phyloP scores from a whole-genome alignment of 2,329 filamentous ascomycete species.

The Pseudocercospora vitis region DNA sequence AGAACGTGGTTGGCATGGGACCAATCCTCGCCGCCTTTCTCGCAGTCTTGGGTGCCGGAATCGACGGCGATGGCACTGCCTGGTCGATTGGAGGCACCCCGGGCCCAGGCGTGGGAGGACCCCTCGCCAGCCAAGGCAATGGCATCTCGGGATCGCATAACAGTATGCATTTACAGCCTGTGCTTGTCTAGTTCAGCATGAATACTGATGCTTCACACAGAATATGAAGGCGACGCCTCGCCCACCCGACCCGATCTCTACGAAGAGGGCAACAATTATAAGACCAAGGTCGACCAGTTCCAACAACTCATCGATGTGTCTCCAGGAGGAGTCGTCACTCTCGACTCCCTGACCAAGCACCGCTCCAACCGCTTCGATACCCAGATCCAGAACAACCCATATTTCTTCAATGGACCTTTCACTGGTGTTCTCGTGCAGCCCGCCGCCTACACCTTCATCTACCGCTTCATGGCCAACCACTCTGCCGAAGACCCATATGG shows the following conservation, averaged over 20 bases:
- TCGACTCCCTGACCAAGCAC: slow-evolving; percentile 15
- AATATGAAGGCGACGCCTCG: slow-evolving; percentile 20
- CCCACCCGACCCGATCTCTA: slow-evolving; percentile 38
- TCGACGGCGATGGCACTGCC: slow-evolving; percentile 30
- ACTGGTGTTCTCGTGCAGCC: slow-evolving; percentile 30
- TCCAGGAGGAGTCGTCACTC: slow-evolving; percentile 19
- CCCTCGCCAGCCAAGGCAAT: slow-evolving; percentile 16
- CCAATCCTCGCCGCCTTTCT: slow-evolving; percentile 34
- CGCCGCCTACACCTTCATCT: slow-evolving; percentile 32
- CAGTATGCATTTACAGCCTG: slow-evolving; percentile 1
- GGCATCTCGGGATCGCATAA: slow-evolving; percentile 32
- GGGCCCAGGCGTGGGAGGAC: slow-evolving; percentile 6
- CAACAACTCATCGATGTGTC: slow-evolving; percentile 31
- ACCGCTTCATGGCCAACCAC: slow-evolving; percentile 39
- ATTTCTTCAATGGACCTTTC: slow-evolving; percentile 39
- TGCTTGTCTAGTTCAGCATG: not conserved
- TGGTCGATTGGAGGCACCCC: slow-evolving; percentile 34
- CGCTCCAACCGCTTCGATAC: slow-evolving; percentile 25
- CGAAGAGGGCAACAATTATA: slow-evolving; percentile 30
- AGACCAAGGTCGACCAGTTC: slow-evolving; percentile 28
- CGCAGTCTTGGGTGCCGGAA: slow-evolving; percentile 31
- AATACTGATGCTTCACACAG: not conserved
- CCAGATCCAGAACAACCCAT: slow-evolving; percentile 35
- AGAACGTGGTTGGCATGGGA: slow-evolving; percentile 38
- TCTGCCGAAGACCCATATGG: slow-evolving; percentile 37